phyloP scores from a whole-genome alignment of 345 rosid genomes.

The Hibiscus syriacus region DNA sequence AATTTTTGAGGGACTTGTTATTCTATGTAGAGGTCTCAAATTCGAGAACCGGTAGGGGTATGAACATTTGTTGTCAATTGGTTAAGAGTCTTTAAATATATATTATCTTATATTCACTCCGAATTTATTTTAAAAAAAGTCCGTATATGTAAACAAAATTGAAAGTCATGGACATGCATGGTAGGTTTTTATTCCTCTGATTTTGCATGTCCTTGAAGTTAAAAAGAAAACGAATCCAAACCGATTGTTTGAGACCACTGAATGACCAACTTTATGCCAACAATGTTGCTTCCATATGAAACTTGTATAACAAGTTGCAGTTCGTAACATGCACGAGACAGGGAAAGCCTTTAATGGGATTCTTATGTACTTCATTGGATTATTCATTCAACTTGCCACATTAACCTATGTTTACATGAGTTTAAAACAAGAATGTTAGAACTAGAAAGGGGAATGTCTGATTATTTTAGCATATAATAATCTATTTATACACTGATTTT shows the following conservation, averaged over 20 bases:
- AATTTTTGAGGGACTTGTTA: too few species aligned
- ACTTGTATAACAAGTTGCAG: not conserved
- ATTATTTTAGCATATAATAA: too few species aligned
- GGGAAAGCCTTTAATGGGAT: not conserved
- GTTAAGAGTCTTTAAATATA: too few species aligned
- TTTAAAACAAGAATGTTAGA: not conserved
- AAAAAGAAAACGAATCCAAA: not conserved
- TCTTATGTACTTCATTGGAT: not conserved
- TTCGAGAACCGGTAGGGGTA: too few species aligned
- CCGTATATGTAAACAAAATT: not conserved
- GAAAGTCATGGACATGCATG: not conserved
- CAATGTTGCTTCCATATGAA: not conserved
- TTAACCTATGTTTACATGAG: not conserved
- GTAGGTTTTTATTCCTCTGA: not conserved
- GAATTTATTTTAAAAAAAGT: too few species aligned
- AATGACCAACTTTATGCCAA: too few species aligned
- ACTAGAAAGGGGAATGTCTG: not conserved
- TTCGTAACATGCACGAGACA: slow-evolving; percentile 13
- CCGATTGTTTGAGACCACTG: not conserved
- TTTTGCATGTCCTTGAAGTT: not conserved
- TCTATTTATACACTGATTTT: too few species aligned
- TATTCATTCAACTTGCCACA: too few species aligned
- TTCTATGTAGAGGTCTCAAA: too few species aligned
- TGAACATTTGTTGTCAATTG: too few species aligned
- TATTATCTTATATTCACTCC: too few species aligned